Base-by-base conservation (phyloP, 73 alveolate species). In the Blepharisma japonicum region DNA sequence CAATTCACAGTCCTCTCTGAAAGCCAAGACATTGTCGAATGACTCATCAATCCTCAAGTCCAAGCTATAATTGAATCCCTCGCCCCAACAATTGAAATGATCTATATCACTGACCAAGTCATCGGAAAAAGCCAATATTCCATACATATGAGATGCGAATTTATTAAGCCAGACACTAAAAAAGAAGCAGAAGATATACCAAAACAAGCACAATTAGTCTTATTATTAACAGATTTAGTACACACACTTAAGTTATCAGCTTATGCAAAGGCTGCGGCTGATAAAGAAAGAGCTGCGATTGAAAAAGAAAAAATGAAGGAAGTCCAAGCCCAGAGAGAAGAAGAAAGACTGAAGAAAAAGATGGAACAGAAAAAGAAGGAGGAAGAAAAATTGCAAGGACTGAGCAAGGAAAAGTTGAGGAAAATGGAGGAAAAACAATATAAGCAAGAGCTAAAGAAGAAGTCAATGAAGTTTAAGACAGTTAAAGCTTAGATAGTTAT, bases 401-500 rank as follows among this genome's bases (percentile, higher is more conserved):
- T 78, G 80, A 48, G 55, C 45, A 71, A 54, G n/a, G 85, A 56
- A 18, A 72, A 78, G 68, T n/a, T 27, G 54, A 25, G 67, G n/a
- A 78, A 78, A 68, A 11, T 66, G 32, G 80, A 78, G 27, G 85
- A 78, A 25, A 78, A 78, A 47, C 45, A 55, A 1, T 55, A 78
- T 47, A 78, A 78, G 68, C 23, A 78, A 4, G 80, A 78, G 23
- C 72, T 55, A 45, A 78, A 61, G 70, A 78, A 78, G 54, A 72
- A 56, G 25, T 6, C 27, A 20, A 45, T 61, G 47, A 61, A 61
- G 23, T 61, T 61, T 61, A 61, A 61, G 74, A 61, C 23, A 39
- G 46, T 61, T 20, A 61, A 61, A 61, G 74, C 47, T 9, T 61
- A 61, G 74, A 14, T 51, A 51, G 66, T 51, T 32, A 32, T 32